Evolutionary conservation across 2,329 filamentous ascomycete genomes (phyloP).

Genomic region (Cadophora sp.): DNA sequence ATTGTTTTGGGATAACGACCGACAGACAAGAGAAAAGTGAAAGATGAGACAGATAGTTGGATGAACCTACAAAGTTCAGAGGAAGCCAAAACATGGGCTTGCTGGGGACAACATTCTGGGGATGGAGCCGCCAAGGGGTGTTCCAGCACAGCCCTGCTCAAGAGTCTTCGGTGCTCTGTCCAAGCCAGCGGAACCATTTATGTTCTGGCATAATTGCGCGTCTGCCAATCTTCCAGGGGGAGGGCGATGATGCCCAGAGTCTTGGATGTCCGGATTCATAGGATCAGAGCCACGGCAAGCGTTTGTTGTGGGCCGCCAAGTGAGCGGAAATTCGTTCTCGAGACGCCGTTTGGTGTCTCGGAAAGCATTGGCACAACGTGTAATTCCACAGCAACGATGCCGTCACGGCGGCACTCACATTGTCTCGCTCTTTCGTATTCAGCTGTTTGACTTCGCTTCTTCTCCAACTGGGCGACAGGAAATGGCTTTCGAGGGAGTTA

Average conservation of each 20-base stretch:
- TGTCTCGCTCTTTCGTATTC: background rate
- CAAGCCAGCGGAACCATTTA: constrained; percentile 8
- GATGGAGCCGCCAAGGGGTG: constrained; percentile 25
- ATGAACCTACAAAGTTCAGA: constrained; percentile 1
- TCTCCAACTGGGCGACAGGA: background rate
- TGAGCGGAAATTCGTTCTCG: constrained; percentile 19
- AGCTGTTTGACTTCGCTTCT: background rate
- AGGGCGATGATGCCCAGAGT: constrained; percentile 26
- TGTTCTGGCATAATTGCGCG: constrained; percentile 25
- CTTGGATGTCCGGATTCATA: constrained; percentile 23
- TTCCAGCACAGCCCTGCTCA: constrained; percentile 30
- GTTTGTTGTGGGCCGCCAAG: constrained; percentile 28
- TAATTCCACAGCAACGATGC: background rate
- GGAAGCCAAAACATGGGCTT: constrained; percentile 13
- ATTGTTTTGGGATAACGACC: constrained; percentile 3
- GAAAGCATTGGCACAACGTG: constrained; percentile 12
- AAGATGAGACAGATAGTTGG: background rate
- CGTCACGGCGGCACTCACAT: background rate
- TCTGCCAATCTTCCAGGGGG: constrained; percentile 24
- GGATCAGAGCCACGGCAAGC: constrained; percentile 12
- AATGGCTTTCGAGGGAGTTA: background rate
- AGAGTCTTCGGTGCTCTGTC: constrained; percentile 14
- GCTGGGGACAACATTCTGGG: too few relatives aligned
- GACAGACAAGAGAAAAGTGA: constrained; percentile 7
- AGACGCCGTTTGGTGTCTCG: constrained; percentile 25